These are phyloP conservation scores for Trichoderma reesei DNA, from an alignment of 495 filamentous ascomycete genomes.

Conservation along the genomic window DNA sequence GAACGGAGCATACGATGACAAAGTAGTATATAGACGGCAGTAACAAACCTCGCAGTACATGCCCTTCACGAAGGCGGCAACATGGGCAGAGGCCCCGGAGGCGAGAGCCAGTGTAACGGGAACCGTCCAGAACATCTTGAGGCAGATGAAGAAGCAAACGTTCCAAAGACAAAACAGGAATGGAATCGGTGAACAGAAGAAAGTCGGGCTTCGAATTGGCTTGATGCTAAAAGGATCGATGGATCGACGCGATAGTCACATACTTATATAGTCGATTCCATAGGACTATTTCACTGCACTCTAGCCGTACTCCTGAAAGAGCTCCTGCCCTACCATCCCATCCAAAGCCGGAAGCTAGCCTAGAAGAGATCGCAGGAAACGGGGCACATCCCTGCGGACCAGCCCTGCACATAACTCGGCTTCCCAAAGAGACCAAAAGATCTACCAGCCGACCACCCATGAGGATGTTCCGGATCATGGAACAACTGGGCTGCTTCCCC, in stretches of 20 bases:
- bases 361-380: background rate
- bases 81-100: conserved; percentile 28
- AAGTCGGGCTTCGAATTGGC: background rate
- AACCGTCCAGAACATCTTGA: background rate
- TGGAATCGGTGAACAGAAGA: background rate
- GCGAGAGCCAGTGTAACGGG: conserved; percentile 15
- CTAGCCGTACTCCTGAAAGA: background rate
- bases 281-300: background rate
- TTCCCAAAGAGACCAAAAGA: background rate
- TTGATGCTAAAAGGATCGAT: background rate
- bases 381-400: background rate
- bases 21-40: conserved; percentile 6
- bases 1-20: background rate
- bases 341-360: background rate
- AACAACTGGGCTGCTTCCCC: background rate
- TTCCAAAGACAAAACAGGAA: background rate
- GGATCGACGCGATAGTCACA: background rate
- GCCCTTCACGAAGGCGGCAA: conserved; percentile 35
- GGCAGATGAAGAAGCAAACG: background rate
- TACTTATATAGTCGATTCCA: background rate
- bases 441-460: background rate
- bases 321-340: background rate
- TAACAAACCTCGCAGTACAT: conserved; percentile 35
- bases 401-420: background rate
- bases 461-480: background rate